Base-by-base conservation (phyloP, 2,329 filamentous ascomycete genomes). In the Xenosphaeropsis pyriputrescens region DNA sequence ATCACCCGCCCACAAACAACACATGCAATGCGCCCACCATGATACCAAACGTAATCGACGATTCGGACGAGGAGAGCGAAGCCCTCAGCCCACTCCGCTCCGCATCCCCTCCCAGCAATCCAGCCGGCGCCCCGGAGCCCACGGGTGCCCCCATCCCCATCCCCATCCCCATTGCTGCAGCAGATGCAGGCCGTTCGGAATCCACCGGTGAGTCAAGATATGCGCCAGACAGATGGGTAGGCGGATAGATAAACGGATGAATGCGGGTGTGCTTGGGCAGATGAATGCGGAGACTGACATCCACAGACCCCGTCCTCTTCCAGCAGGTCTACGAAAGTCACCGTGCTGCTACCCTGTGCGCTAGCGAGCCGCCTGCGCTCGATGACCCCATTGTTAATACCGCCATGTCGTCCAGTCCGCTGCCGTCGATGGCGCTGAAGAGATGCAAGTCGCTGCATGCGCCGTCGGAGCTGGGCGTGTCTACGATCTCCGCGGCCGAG, bases 1-100 rank as follows among this genome's bases (percentile, higher is more conserved):
- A n/a, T n/a, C n/a, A n/a, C n/a, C n/a, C n/a, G n/a, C n/a, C 22
- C 22, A 26, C 8, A 19, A 19, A 26, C 22, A n/a, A n/a, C 22
- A 26, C 22, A 26, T 6, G 8, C 8, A 26, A 26, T 26, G 22
- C 22, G 22, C 22, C 3, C 22, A 26, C 22, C 22, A 57, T 57
- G 55, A 45, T 45, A 35, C 42, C 38, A 29, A 50, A 46, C 16
- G 48, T 57, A 26, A 50, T 58, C 37, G 55, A 53, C 16, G 55
- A 58, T 41, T 58, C 55, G 6, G 55, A 58, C 36, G 55, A 57
- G 36, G 52, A 46, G 29, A 34, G 34, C 32, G 35, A 35, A 9
- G 34, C 35, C 17, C 32, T 39, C 18, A 37, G 39, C 16, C 35
- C 17, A 11, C 36, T 26, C 14, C 29, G 32, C 15, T 40, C 39